Percentiles rank a stretch among this genome's conserved stretches.
Evolutionary conservation across 2,329 filamentous ascomycete genomes (phyloP).

Genomic region (Stachybotrys echinatus): DNA sequence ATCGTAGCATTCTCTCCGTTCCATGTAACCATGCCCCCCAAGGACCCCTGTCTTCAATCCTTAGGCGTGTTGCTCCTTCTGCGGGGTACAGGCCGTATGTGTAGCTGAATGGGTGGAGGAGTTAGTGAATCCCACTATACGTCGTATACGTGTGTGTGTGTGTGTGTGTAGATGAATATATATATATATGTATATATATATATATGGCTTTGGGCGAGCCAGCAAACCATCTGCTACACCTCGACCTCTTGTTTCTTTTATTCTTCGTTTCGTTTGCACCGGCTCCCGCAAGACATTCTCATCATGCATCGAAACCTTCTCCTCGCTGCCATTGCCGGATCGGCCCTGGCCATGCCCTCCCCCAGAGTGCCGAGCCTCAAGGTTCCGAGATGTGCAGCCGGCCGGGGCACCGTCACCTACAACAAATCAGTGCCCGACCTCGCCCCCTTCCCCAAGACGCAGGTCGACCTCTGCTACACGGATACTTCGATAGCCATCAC

Average conservation of each 20-base stretch:
- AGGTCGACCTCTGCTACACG: slow-evolving; percentile 42
- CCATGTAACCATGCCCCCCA: background rate
- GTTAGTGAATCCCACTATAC: too few species aligned
- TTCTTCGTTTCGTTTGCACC: too few species aligned
- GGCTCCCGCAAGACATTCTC: background rate
- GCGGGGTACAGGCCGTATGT: too few species aligned
- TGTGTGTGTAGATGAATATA: too few species aligned
- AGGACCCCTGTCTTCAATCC: too few species aligned
- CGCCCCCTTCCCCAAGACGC: slow-evolving; percentile 34
- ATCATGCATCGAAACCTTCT: background rate
- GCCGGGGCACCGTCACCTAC: slow-evolving; percentile 29
- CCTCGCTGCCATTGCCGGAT: background rate
- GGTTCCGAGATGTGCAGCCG: slow-evolving; percentile 31
- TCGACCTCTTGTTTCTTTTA: too few species aligned
- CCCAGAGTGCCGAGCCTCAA: slow-evolving; percentile 19
- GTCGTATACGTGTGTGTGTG: too few species aligned
- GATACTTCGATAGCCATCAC: slow-evolving; percentile 30
- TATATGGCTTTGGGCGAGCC: too few species aligned
- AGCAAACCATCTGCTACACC: too few species aligned
- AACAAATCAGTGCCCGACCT: slow-evolving; percentile 35
- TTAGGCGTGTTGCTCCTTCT: too few species aligned
- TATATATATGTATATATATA: too few species aligned
- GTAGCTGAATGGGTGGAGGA: too few species aligned
- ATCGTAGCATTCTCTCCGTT: background rate
- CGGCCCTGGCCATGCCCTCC: background rate